These are phyloP conservation scores for Plantago ovata DNA, from an alignment of 257 asterid genomes.

Conservation along the genomic window DNA sequence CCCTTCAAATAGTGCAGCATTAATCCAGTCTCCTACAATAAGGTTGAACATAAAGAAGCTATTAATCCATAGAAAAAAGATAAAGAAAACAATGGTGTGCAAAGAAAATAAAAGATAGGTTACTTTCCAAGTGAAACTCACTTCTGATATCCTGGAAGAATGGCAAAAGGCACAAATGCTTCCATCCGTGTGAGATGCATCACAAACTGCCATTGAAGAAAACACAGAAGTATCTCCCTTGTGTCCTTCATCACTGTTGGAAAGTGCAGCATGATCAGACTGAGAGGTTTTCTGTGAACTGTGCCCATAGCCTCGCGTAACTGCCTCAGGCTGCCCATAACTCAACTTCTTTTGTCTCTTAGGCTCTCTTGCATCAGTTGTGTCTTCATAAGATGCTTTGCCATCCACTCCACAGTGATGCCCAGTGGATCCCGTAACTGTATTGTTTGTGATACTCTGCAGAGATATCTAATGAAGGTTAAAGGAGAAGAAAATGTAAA, in stretches of 20 bases:
- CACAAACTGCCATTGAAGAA: constrained; percentile 26
- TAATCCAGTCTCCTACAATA: constrained; percentile 63
- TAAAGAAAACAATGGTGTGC: constrained; percentile 1
- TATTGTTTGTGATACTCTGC: constrained; percentile 31
- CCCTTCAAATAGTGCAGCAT: constrained; percentile 71
- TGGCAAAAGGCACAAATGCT: constrained; percentile 75
- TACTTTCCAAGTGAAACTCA: constrained; percentile 30
- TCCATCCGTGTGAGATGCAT: constrained; percentile 25
- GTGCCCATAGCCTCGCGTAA: constrained; percentile 21
- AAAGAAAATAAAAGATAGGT: constrained; percentile 5
- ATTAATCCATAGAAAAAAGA: constrained; percentile 6
- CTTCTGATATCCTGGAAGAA: constrained; percentile 61
- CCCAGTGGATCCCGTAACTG: constrained; percentile 27
- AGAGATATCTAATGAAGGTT: constrained; percentile 12
- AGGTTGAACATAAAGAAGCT: constrained; percentile 18
- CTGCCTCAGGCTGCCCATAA: constrained; percentile 35
- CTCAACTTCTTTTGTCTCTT: constrained; percentile 66
- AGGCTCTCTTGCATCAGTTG: constrained; percentile 39
- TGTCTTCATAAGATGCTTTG: constrained; percentile 13
- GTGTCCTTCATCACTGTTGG: constrained; percentile 26
- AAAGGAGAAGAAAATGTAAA: constrained; percentile 1
- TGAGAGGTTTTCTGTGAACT: constrained; percentile 18
- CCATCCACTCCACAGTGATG: constrained; percentile 21
- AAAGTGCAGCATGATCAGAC: constrained; percentile 29
- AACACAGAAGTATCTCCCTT: constrained; percentile 27